Evolutionary conservation across 2,329 filamentous ascomycete genomes (phyloP).

Genomic region (Penicillium verrucosum): DNA sequence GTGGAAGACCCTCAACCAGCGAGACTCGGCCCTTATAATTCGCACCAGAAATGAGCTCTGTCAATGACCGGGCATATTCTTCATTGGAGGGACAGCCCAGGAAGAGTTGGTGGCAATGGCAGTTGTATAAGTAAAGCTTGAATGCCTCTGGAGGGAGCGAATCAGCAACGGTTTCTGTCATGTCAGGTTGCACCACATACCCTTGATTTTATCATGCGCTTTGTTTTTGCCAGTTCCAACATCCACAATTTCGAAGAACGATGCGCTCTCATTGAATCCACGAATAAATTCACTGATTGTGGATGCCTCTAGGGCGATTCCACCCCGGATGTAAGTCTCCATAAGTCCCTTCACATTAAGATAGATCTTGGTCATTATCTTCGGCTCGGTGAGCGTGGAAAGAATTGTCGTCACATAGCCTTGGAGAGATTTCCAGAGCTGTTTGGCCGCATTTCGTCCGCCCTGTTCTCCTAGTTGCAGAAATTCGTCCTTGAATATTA

Average conservation of each 20-base stretch:
- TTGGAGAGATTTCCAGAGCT: conserved; percentile 45
- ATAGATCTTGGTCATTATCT: conserved; percentile 53
- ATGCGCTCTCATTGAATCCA: conserved; percentile 53
- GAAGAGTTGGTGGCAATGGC: conserved; percentile 59
- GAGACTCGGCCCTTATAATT: conserved; percentile 50
- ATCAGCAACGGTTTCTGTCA: conserved; percentile 22
- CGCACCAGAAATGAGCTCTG: conserved; percentile 48
- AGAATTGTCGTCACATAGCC: conserved; percentile 44
- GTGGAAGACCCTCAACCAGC: conserved; percentile 55
- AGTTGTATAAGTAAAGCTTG: conserved; percentile 55
- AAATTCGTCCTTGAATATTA: conserved; percentile 54
- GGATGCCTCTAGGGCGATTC: conserved; percentile 43
- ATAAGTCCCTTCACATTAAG: conserved; percentile 52
- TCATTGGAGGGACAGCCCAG: conserved; percentile 59
- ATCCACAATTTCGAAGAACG: conserved; percentile 52
- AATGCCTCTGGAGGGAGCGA: conserved; percentile 46
- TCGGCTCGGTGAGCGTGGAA: conserved; percentile 43
- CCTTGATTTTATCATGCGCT: conserved; percentile 49
- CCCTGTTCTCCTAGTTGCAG: conserved; percentile 51
- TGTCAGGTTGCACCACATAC: conserved; percentile 30
- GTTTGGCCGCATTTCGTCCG: conserved; percentile 52
- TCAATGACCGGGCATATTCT: conserved; percentile 53
- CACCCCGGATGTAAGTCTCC: conserved; percentile 47
- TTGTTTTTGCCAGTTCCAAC: conserved; percentile 45
- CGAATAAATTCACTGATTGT: conserved; percentile 52